Base-by-base conservation (phyloP, 257 asterid species). In the Linderniella brevidens region DNA sequence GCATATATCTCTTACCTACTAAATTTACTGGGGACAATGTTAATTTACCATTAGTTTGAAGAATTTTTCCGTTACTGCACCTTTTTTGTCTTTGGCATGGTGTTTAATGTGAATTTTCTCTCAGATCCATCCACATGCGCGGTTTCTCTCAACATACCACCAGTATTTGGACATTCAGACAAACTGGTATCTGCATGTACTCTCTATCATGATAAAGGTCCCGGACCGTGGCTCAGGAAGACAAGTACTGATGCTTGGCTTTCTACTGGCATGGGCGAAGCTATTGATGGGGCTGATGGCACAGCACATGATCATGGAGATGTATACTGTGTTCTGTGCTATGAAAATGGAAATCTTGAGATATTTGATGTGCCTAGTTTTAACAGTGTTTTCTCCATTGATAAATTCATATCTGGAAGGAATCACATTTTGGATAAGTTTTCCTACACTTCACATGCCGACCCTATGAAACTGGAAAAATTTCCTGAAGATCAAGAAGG, bases 181-280 rank as follows among this genome's bases (percentile, higher is more conserved):
- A 76, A 69, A 56, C 46, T 64, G 53, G 71, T 80, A 38, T 63
- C 84, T 46, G 90, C 98, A 54, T 88, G 94, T 61, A 80, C 94
- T 38, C 94, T 88, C 57, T 88, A 84, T 73, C 86, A 81, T 43
- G 95, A 88, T 66, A 73, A 68, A 67, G 98, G 98, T 17, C 94
- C 86, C 12, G 93, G 74, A 66, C 93, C 92, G 35, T 88, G 95
- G 98, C 87, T 88, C 58, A 77, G 95, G 58, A 81, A 64, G 67
- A 77, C 98, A n/a, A 80, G 95, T 60, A 84, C 86, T 56, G 98
- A 88, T 70, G 98, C 98, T 58, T 88, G 98, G 98, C 98, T 88
- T 57, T 78, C 95, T 62, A 71, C 92, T 56, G 98, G 98, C 45
- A 53, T 69, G 52, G 93, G 92, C 48, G 98, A 80, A 68, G 74